Evolutionary conservation across 371 early-diverging fungal genomes (phyloP).

Genomic region (Mucor lusitanicus): DNA sequence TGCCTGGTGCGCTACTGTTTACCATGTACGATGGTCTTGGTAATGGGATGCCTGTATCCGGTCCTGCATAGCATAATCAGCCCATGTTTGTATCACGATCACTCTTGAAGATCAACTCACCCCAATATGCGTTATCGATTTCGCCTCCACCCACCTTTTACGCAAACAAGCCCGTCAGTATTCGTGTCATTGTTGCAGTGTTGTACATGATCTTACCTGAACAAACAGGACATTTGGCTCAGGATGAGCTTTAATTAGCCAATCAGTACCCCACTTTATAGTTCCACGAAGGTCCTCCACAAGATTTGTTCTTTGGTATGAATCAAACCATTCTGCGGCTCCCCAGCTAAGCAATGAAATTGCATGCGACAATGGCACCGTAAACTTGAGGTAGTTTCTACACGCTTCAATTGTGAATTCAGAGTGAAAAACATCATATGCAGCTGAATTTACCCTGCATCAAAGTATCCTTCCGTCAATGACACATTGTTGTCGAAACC

Average conservation of each 20-base stretch:
- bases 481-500: conserved; percentile 40
- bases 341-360: conserved; percentile 61
- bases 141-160: conserved; percentile 22
- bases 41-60: conserved; percentile 38
- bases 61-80: neutral
- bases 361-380: conserved; percentile 58
- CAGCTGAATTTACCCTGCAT: conserved; percentile 20
- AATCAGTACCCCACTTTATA: conserved; percentile 66
- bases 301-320: conserved; percentile 51
- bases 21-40: conserved; percentile 48
- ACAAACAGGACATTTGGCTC: conserved; percentile 45
- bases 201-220: conserved; percentile 22
- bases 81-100: neutral
- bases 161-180: neutral
- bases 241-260: conserved; percentile 65
- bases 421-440: neutral
- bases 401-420: neutral
- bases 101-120: neutral
- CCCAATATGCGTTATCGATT: conserved; percentile 39
- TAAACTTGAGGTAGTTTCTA: conserved; percentile 49
- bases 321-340: conserved; percentile 52
- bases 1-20: conserved; percentile 41
- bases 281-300: conserved; percentile 41
- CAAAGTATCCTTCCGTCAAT: conserved; percentile 36
- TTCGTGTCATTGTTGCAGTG: neutral